Conservation (phyloP, 441 rosid genomes). For the Dalechampia spathulata region DNA sequence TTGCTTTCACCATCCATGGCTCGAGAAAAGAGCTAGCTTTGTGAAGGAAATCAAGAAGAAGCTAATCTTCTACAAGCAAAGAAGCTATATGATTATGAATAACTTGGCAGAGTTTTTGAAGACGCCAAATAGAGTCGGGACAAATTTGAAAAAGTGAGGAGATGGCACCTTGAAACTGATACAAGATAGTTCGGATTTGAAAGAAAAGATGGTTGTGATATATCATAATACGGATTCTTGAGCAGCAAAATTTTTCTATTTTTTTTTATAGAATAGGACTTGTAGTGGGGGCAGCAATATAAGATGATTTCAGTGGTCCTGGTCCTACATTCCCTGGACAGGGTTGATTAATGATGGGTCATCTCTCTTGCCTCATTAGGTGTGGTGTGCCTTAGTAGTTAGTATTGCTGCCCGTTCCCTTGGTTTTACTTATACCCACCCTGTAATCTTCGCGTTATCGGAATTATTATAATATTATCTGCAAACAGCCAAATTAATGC, state of each 20-base stretch:
- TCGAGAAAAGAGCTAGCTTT: constrained; percentile 10
- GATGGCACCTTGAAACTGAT: constrained; percentile 5
- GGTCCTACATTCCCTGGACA: constrained; percentile 26
- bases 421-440: background rate
- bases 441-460: background rate
- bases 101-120: background rate
- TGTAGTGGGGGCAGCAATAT: constrained; percentile 7
- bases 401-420: background rate
- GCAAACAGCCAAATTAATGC: background rate
- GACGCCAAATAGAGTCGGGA: background rate
- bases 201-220: background rate
- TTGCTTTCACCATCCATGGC: constrained; percentile 43
- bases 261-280: constrained; percentile 6
- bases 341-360: constrained; percentile 6
- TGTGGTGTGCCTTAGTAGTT: background rate
- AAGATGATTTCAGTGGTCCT: background rate
- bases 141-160: constrained; percentile 11
- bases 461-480: background rate
- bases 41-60: background rate
- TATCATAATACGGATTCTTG: background rate
- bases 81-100: background rate
- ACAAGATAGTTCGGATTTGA: constrained; percentile 11
- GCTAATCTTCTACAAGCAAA: background rate
- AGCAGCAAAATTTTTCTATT: constrained; percentile 3
- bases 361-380: constrained; percentile 2